Percentiles rank a stretch among this genome's conserved stretches.
These are phyloP conservation scores for Hericium rajendrae DNA, from an alignment of 768 basidiomycete genomes.

Conservation along the genomic window DNA sequence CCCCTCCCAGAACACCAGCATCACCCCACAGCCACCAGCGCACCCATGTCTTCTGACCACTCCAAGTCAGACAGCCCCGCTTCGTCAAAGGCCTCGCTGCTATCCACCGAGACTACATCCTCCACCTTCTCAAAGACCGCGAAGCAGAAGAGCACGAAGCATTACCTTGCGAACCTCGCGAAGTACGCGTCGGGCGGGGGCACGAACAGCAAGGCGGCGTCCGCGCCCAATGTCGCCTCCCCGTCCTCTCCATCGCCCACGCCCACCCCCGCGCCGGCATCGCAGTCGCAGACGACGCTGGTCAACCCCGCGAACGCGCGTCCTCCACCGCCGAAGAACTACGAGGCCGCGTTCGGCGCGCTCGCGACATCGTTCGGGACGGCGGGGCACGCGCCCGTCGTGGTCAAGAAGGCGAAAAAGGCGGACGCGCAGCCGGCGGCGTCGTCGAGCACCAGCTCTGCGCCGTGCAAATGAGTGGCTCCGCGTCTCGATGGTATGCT, in stretches of 20 bases:
- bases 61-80: background rate
- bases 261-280: background rate
- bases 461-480: background rate
- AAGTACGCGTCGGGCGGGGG: slow-evolving; percentile 1
- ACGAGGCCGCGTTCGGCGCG: slow-evolving; percentile 18
- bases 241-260: background rate
- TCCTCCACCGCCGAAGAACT: slow-evolving; percentile 15
- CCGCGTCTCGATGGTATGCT: too few relatives aligned
- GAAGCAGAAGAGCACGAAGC: background rate
- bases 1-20: background rate
- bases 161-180: slow-evolving; percentile 1
- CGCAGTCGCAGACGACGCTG: background rate
- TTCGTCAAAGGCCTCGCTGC: background rate
- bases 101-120: slow-evolving; percentile 6
- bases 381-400: slow-evolving; percentile 11
- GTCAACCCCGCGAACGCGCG: background rate
- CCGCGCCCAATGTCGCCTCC: background rate
- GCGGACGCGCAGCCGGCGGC: background rate
- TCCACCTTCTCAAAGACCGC: slow-evolving; percentile 2
- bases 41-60: background rate
- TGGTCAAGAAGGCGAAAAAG: background rate
- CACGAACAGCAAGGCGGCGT: background rate
- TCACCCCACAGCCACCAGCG: background rate
- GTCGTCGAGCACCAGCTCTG: background rate
- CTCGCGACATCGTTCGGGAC: slow-evolving; percentile 20